Evolutionary conservation across 768 basidiomycete genomes (phyloP), one percentile per base, ranked within the genome.

Genomic region (Ramaria rubella): DNA sequence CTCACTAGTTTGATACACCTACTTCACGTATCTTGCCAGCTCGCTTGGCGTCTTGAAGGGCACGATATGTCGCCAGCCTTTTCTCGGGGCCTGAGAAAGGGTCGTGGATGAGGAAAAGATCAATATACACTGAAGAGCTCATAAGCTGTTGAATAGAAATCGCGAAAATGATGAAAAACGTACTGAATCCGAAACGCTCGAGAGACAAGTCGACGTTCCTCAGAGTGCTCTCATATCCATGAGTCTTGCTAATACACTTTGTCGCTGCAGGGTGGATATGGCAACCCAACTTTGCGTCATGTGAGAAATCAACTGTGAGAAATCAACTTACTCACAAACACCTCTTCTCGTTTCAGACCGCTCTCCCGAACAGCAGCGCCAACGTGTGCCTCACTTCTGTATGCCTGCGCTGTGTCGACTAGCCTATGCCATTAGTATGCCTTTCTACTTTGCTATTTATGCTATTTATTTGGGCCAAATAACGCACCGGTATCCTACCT

Each of bases 371-470:
- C 61, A 3, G 73, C 74, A 0, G 31, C 51, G 1, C 73, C 75
- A 27, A 75, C 72, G 38, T 64, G 69, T 14, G 68, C 64, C 55
- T 75, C 74, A 36, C 72, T 77, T 15, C 57, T 49, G 52, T 75
- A 73, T 44, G 53, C 70, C 23, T 67, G 65, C n/a, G 65, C 65
- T 17, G 64, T 64, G 52, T 67, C 65, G 24, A 67, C 27, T 29
- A 64, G 64, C 34, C 55, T 58, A n/a, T n/a, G n/a, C n/a, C n/a
- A n/a, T n/a, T n/a, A n/a, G n/a, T n/a, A n/a, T n/a, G n/a, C n/a
- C n/a, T n/a, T n/a, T n/a, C n/a, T n/a, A n/a, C 17, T 9, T 9
- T 45, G 26, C 26, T 7, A 19, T 17, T 24, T 8, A 12, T 7
- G 31, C 7, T 24, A n/a, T n/a, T n/a, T n/a, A n/a, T n/a, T n/a